Conservation (phyloP, 192 early-diverging fungal species). For the Pilaira anomala region DNA sequence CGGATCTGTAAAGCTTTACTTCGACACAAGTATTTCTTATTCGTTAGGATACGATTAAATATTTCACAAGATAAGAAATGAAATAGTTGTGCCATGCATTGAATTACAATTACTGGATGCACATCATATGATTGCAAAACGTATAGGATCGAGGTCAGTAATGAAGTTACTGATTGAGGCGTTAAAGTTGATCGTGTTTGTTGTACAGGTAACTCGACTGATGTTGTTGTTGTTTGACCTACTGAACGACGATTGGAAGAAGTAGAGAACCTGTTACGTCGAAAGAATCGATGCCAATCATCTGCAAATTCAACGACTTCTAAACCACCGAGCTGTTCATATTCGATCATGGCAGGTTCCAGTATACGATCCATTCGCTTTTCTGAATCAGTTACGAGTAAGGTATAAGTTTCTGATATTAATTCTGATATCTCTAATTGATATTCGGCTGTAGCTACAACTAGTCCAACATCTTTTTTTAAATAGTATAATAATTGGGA, state of each 20-base stretch:
- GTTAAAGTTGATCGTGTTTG: not conserved
- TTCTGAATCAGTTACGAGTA: constrained; percentile 63
- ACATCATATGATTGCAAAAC: constrained; percentile 70
- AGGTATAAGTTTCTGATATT: constrained; percentile 65
- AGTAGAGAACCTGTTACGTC: not conserved
- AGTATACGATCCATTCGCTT: constrained; percentile 63
- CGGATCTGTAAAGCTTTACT: constrained; percentile 80
- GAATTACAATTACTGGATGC: constrained; percentile 71
- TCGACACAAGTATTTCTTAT: constrained; percentile 71
- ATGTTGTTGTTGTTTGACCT: too few relatives aligned
- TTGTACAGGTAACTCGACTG: not conserved
- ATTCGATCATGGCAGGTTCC: constrained; percentile 64
- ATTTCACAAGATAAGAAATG: constrained; percentile 72
- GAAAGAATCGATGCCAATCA: constrained; percentile 46
- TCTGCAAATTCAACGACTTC: constrained; percentile 54
- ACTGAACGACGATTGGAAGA: not conserved
- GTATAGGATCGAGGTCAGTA: constrained; percentile 60
- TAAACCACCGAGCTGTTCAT: constrained; percentile 66
- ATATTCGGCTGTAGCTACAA: constrained; percentile 61
- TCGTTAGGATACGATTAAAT: constrained; percentile 84
- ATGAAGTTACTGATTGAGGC: constrained; percentile 4
- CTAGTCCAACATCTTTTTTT: constrained; percentile 78
- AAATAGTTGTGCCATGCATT: constrained; percentile 73
- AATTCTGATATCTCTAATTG: constrained; percentile 83
- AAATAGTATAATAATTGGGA: constrained; percentile 82